Evolutionary conservation across 2,329 filamentous ascomycete genomes (phyloP).

Genomic region (Trichoderma oligosporum): DNA sequence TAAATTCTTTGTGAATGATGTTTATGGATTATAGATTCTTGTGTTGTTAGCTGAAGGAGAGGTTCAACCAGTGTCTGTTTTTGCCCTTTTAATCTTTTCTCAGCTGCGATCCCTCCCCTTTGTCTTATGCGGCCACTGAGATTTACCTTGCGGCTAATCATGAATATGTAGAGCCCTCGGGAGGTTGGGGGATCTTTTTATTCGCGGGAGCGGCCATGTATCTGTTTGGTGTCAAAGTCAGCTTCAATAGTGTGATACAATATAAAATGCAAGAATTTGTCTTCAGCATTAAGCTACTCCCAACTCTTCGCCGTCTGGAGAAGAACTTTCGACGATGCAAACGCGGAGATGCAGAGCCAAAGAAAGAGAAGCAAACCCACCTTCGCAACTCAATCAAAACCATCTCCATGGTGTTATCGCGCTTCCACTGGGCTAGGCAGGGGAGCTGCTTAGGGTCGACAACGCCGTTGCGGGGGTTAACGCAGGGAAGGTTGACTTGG

Average conservation of each 20-base stretch:
- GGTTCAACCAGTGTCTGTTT: neutral
- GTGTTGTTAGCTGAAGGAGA: neutral
- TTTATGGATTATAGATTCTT: neutral
- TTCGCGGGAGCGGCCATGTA: constrained; percentile 89
- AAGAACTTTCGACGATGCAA: neutral
- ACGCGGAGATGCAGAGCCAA: neutral
- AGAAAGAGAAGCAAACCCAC: constrained; percentile 39
- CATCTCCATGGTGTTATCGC: constrained; percentile 93
- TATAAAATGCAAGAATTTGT: no score
- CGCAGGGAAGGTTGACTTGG: constrained; percentile 94
- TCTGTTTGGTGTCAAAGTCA: constrained; percentile 45
- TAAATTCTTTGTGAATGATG: constrained; percentile 5
- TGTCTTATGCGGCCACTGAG: neutral
- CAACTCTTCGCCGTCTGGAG: neutral
- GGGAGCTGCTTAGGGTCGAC: constrained; percentile 81
- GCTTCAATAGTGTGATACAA: neutral
- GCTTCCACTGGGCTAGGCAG: constrained; percentile 85
- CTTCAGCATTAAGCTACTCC: no score
- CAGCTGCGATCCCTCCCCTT: neutral
- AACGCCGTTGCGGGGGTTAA: constrained; percentile 73
- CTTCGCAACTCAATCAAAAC: constrained; percentile 81
- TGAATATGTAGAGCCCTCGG: constrained; percentile 66
- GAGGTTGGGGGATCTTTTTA: constrained; percentile 93
- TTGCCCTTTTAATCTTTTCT: constrained; percentile 1
- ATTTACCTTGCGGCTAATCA: constrained; percentile 20